Base-by-base conservation (phyloP, 352 stramenopile genomes). In the Phytophthora macrochlamydospora region DNA sequence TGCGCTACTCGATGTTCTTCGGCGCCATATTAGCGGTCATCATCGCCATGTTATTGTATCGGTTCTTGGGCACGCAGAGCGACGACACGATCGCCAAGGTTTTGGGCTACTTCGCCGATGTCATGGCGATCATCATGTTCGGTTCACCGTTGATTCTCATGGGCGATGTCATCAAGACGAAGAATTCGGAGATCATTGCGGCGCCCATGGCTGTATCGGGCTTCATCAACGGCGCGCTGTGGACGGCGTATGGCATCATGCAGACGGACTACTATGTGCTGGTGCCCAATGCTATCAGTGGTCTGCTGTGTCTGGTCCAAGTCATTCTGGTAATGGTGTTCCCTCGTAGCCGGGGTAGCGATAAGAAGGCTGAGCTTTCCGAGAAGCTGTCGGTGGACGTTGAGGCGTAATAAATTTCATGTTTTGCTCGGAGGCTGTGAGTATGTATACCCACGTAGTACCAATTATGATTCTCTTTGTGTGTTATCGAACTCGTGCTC, bases 191-290 rank as follows among this genome's bases (percentile, higher is more conserved):
- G 37, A 71, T 71, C 30, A 69, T 78, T 35, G 61, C 69, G 14
- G 55, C 58, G 1, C 50, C 63, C 4, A 69, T 78, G 69, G 69
- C 69, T 0, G 2, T 71, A 11, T 65, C 65, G n/a, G 69, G 69
- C n/a, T 35, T 57, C 18, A 18, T 71, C 49, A 78, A 74, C 44
- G 66, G 65, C 9, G 51, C 48, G 2, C 62, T 78, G n/a, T 71
- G 65, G 60, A 63, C 51, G 24, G 32, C 62, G 18, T 78, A 71
- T 14, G 65, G 69, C 9, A 57, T 74, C 51, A 74, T 73, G 42
- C 45, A 69, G 43, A 70, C 50, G 7, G 69, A 78, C 56, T 57
- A 59, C 48, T 78, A 68, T 32, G 69, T 78, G 49, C 49, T 78
- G 6, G 65, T 78, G 4, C 69, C 65, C 8, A 78, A 78, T 33